phyloP scores from a whole-genome alignment of 345 rosid genomes.

The Aquilaria yunnanensis region DNA sequence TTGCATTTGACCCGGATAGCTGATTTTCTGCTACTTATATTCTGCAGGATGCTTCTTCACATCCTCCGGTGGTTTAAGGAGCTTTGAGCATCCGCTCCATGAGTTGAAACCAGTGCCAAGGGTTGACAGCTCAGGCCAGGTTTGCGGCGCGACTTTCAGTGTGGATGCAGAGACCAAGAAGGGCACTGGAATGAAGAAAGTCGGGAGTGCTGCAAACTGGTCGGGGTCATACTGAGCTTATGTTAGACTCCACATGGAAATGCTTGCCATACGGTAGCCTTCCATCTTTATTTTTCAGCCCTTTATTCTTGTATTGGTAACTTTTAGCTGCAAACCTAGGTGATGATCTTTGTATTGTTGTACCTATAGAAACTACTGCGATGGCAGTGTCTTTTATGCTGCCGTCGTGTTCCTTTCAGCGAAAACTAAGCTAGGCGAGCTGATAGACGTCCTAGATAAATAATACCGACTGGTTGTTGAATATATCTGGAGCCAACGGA shows the following conservation, averaged over 20 bases:
- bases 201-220: constrained; percentile 92
- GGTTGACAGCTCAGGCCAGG: constrained; percentile 87
- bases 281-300: not conserved
- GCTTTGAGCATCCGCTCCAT: constrained; percentile 75
- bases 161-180: constrained; percentile 77
- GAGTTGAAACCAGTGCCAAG: constrained; percentile 90
- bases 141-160: constrained; percentile 71
- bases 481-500: too few relatives aligned
- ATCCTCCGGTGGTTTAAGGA: constrained; percentile 87
- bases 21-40: constrained; percentile 5
- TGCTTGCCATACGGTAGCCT: constrained; percentile 19
- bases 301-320: constrained; percentile 8
- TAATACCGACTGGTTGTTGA: too few relatives aligned
- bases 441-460: too few relatives aligned
- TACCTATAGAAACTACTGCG: not conserved
- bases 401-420: too few relatives aligned
- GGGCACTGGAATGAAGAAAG: constrained; percentile 79
- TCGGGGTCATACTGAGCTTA: constrained; percentile 50
- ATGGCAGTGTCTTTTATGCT: too few relatives aligned
- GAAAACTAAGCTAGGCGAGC: too few relatives aligned
- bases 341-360: constrained; percentile 2
- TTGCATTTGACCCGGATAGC: too few relatives aligned
- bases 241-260: not conserved
- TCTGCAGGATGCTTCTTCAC: constrained; percentile 89
- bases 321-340: constrained; percentile 9